Evolutionary conservation across 2,329 filamentous ascomycete genomes (phyloP), one percentile per base, ranked within the genome.

Genomic region (Colletotrichum sp.): DNA sequence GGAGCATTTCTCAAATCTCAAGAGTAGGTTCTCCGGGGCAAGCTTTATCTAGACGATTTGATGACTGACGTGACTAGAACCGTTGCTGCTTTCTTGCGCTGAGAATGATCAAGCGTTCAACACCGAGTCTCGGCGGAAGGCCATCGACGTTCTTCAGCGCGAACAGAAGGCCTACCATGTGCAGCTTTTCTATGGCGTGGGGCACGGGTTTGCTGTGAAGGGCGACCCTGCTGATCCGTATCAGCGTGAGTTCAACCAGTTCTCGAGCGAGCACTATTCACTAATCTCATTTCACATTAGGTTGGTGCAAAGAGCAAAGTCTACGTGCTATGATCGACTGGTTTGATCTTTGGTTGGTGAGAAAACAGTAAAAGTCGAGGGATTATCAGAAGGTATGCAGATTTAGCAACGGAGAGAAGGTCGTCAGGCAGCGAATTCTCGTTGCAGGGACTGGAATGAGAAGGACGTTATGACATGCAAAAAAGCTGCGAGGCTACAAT

Each of bases 201-300:
- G 87, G 76, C 93, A 94, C 81, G 92, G 93, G 0, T 94, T 94
- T 80, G 91, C 91, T 9, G 88, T 92, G 10, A 88, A 92, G 68
- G 89, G 86, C 4, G 90, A 94, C 79, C 80, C 85, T 57, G 80
- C 86, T 15, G 82, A 88, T 10, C 73, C 73, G 1, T 76, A 76
- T 28, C 73, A 76, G 13, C 73, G 73, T 76, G 16, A 69, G 73
- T 63, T 10, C 3, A 7, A 2, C 21, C 15, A 0, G 5, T 7
- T 34, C 12, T 0, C 7, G 3, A 3, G n/a, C 1, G 3, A 15
- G 2, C 18, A 15, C 28, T 9, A 3, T n/a, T 32, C 6, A 4
- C 39, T 49, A n/a, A 79, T 82, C 78, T 5, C 2, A 13, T n/a
- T 15, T n/a, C 7, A 10, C 15, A 21, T 1, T 49, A 83, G 82